Conservation (phyloP, 768 basidiomycete genomes). For the Kwoniella europaea region DNA sequence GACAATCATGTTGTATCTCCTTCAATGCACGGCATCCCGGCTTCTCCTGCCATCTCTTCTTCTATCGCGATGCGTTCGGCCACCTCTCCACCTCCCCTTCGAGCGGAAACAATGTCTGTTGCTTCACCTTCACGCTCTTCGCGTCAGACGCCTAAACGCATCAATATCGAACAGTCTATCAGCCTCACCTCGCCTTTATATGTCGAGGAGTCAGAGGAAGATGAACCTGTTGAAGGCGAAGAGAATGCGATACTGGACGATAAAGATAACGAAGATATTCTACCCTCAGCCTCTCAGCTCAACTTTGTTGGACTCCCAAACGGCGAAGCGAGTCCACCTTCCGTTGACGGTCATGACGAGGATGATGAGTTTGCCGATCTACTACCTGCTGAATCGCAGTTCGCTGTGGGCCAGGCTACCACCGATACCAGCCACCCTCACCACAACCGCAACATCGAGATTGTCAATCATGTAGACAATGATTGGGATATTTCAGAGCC, state of each 20-base stretch:
- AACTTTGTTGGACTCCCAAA: not conserved
- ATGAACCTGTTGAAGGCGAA: not conserved
- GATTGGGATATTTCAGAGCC: not conserved
- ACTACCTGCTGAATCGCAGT: slow-evolving; percentile 7
- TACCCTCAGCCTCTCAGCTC: slow-evolving; percentile 9
- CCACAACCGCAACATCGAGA: not conserved
- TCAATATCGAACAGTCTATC: not conserved
- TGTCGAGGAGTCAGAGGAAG: slow-evolving; percentile 1
- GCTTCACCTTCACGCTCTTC: not conserved
- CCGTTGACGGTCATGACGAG: not conserved
- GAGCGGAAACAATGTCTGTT: not conserved
- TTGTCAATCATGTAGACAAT: not conserved
- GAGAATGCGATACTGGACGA: not conserved
- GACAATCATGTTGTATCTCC: not conserved
- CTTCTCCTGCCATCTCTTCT: not conserved
- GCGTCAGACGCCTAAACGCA: not conserved
- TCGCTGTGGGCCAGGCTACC: not conserved
- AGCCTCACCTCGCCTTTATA: not conserved
- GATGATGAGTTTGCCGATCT: slow-evolving; percentile 21
- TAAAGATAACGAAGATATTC: not conserved
- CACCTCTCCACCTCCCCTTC: not conserved
- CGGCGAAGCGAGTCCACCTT: not conserved
- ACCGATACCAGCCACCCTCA: not conserved
- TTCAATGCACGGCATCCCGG: not conserved
- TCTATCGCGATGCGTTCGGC: not conserved